A percentile compares a stretch with the other conserved stretches of the same genome.
phyloP scores from a whole-genome alignment of 2,329 filamentous ascomycete species.

The Setomelanomma holmii region DNA sequence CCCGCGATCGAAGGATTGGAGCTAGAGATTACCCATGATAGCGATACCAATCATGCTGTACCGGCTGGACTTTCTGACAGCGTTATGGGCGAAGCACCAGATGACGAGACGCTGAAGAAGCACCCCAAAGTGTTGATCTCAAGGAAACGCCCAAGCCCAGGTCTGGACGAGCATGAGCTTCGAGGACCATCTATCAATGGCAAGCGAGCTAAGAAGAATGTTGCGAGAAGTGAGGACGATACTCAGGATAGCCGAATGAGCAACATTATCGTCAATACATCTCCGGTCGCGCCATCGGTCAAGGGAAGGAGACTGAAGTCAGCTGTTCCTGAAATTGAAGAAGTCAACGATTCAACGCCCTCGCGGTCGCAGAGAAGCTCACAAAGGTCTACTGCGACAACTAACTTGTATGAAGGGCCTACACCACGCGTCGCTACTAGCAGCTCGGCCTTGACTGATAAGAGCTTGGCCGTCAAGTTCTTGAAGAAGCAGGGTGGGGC shows the following conservation, averaged over 20 bases:
- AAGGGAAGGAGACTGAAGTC: conserved; percentile 19
- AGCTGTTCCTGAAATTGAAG: not conserved
- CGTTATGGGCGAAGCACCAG: not conserved
- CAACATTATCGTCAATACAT: conserved; percentile 8
- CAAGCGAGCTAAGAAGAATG: conserved; percentile 26
- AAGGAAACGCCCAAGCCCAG: conserved; percentile 22
- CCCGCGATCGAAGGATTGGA: not conserved
- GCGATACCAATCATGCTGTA: too few species aligned
- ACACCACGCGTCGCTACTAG: conserved; percentile 43
- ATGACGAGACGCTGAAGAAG: not conserved
- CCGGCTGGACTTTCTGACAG: not conserved
- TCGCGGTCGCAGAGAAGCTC: conserved; percentile 28
- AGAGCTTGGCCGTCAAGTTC: conserved; percentile 37
- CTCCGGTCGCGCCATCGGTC: conserved; percentile 6
- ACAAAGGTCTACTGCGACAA: conserved; percentile 12
- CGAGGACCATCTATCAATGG: not conserved
- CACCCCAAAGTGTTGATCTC: conserved; percentile 16
- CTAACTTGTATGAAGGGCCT: conserved; percentile 30
- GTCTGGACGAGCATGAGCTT: not conserved
- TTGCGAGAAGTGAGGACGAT: conserved; percentile 7
- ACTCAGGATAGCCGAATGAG: conserved; percentile 16
- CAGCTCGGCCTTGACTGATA: conserved; percentile 37
- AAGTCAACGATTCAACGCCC: conserved; percentile 13
- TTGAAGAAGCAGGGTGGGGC: conserved; percentile 42
- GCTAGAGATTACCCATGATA: too few species aligned